Evolutionary conservation across 345 rosid genomes (phyloP).

Genomic region (Alliaria petiolata): DNA sequence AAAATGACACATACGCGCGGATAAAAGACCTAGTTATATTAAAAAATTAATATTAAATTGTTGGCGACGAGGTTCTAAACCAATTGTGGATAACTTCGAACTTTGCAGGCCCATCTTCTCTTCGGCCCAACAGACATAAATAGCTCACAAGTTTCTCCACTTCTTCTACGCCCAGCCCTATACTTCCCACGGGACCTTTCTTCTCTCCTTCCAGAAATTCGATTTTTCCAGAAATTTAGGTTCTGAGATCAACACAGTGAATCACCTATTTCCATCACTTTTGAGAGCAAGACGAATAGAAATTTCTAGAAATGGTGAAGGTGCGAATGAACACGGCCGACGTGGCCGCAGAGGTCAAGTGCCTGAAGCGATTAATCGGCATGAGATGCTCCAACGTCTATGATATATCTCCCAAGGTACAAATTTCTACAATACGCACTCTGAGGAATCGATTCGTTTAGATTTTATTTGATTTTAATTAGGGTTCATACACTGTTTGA

Average conservation of each 20-base stretch:
- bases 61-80: too few species aligned
- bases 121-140: neutral
- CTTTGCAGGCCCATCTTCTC: neutral
- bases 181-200: too few species aligned
- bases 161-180: neutral
- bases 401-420: constrained; percentile 93
- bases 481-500: neutral
- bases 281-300: neutral
- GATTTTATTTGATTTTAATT: neutral
- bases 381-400: constrained; percentile 98
- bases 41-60: too few species aligned
- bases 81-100: too few species aligned
- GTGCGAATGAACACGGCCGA: constrained; percentile 99
- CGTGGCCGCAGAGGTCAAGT: constrained; percentile 98
- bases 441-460: neutral
- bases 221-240: neutral
- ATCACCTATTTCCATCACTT: neutral
- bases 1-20: too few species aligned
- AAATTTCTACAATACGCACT: neutral
- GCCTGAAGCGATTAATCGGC: constrained; percentile 80
- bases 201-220: neutral
- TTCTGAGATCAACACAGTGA: neutral
- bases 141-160: neutral
- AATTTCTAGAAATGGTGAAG: constrained; percentile 63
- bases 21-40: too few species aligned